These are phyloP conservation scores for Coemansia sp. DNA, from an alignment of 192 early-diverging fungal genomes.

Conservation along the genomic window DNA sequence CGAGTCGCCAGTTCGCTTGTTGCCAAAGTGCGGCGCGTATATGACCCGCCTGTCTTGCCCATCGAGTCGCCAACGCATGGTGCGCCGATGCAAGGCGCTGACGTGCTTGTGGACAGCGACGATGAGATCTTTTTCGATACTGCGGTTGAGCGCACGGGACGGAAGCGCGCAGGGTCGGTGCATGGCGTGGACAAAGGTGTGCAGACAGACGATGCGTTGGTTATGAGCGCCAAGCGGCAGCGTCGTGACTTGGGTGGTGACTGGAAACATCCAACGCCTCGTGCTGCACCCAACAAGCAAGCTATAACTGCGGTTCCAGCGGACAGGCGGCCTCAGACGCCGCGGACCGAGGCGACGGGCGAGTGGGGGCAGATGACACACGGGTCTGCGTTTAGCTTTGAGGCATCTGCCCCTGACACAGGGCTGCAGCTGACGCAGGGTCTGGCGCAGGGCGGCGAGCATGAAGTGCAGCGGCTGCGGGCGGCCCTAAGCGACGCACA, in stretches of 20 bases:
- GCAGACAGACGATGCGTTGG: constrained; percentile 12
- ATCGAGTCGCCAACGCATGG: constrained; percentile 2
- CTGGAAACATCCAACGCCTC: constrained; percentile 28
- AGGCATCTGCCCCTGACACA: constrained; percentile 9
- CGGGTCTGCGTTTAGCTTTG: constrained; percentile 37
- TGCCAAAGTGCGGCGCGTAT: constrained; percentile 34
- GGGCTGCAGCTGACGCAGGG: constrained; percentile 21
- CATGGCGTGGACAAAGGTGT: constrained; percentile 9
- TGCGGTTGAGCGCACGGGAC: not conserved
- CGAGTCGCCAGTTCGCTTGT: constrained; percentile 60
- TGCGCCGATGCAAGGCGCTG: constrained; percentile 1
- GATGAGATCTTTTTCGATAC: constrained; percentile 48
- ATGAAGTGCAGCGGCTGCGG: constrained; percentile 36
- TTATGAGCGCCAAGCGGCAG: constrained; percentile 29
- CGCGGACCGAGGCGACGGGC: not conserved
- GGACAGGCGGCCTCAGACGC: not conserved
- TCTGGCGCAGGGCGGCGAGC: constrained; percentile 19
- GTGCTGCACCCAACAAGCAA: not conserved
- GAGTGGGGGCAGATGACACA: constrained; percentile 13
- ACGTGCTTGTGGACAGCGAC: constrained; percentile 20
- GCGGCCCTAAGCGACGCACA: constrained; percentile 34
- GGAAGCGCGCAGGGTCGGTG: constrained; percentile 18
- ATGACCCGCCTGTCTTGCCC: not conserved
- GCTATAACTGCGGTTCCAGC: not conserved
- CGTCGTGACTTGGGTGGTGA: constrained; percentile 29